Base-by-base conservation (phyloP, 2,329 filamentous ascomycete genomes). In the Beauveria sp. region DNA sequence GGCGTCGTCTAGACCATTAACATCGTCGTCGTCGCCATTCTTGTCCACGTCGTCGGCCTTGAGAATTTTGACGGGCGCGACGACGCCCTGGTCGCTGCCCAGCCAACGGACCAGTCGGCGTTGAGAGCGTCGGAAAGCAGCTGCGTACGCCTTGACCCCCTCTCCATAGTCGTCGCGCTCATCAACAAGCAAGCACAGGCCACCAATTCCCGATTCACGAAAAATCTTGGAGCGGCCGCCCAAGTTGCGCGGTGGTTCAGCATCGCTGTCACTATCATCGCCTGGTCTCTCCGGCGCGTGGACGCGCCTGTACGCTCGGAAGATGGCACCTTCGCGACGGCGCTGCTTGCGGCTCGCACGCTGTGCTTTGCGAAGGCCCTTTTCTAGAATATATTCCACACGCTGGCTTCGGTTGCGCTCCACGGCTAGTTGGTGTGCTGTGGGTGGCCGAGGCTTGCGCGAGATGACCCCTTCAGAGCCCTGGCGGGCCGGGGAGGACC, bases 341-440 rank as follows among this genome's bases (percentile, higher is more conserved):
- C 90, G 83, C 20, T 75, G 69, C 67, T 86, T 86, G 52, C 85
- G 84, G 14, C 86, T 82, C 60, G 78, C 78, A 69, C 86, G 83
- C 69, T 92, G 87, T 57, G 84, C 79, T 65, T 80, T 81, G 54
- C 88, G 84, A 40, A 93, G 77, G 34, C 88, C 87, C n/a, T 87
- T 85, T 66, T 91, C 87, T 18, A 95, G 82, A 57, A 91, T 90
- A 68, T 92, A 88, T 68, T 92, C 88, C n/a, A 93, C 90, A 6
- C 90, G 86, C 68, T 90, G 85, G 63, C 85, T 88, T 20, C 90
- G 81, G 72, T 93, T 92, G 60, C 87, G 83, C 72, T 92, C 89
- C 1, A 95, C 88, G 0, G 90, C 90, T 45, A 92, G 78, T 73
- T 95, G 90, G 72, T 95, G 90, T 42, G 89, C 88, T 0, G 90